These are phyloP conservation scores for Erythrophleum ivorense DNA, from an alignment of 331 rosid genomes.

Conservation along the genomic window DNA sequence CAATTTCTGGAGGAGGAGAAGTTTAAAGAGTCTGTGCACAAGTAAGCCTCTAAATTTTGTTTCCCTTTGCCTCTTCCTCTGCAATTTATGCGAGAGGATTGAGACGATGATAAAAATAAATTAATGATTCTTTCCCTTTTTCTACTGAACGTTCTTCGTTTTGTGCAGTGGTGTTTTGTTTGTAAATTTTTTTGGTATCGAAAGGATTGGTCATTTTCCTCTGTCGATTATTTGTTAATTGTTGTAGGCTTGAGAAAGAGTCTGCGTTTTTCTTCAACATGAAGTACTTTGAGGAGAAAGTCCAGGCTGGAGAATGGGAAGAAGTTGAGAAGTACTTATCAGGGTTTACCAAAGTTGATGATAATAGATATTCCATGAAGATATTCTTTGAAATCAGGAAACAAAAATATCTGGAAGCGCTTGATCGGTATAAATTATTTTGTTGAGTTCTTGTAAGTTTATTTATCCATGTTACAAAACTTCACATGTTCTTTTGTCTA, in stretches of 20 bases:
- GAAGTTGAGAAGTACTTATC: constrained; percentile 87
- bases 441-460: background rate
- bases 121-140: background rate
- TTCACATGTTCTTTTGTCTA: constrained; percentile 25
- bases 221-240: constrained; percentile 26
- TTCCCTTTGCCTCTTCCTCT: background rate
- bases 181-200: constrained; percentile 29
- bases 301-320: constrained; percentile 92
- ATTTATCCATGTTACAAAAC: constrained; percentile 27
- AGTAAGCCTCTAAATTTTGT: constrained; percentile 45
- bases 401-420: constrained; percentile 94
- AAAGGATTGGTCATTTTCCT: background rate
- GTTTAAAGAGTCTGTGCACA: constrained; percentile 78
- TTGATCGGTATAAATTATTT: constrained; percentile 66
- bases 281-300: constrained; percentile 91
- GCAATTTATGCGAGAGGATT: background rate
- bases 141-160: background rate
- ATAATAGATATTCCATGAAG: constrained; percentile 91
- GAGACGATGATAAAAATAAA: constrained; percentile 1
- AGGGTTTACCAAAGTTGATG: constrained; percentile 87
- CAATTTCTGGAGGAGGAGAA: constrained; percentile 94
- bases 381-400: constrained; percentile 86
- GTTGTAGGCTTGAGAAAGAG: constrained; percentile 84
- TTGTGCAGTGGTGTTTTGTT: background rate
- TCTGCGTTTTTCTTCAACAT: constrained; percentile 86